phyloP scores from a whole-genome alignment of 2,329 filamentous ascomycete genomes.

The Diplodia scrobiculata region DNA sequence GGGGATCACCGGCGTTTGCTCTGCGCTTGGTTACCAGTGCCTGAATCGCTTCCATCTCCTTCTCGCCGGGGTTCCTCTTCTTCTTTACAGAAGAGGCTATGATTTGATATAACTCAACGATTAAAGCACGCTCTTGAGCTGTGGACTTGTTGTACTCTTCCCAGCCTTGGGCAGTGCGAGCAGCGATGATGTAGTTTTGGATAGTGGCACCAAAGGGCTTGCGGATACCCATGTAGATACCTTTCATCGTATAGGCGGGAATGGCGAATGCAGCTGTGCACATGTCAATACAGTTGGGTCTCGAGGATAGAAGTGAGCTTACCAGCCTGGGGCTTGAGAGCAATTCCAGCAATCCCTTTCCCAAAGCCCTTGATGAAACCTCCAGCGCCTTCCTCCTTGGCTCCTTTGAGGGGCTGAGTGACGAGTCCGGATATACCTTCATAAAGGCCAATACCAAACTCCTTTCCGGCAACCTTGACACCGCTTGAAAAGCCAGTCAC shows the following conservation, averaged over 20 bases:
- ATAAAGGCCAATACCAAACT: slow-evolving; percentile 75
- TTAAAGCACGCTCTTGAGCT: slow-evolving; percentile 62
- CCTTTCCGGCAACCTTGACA: slow-evolving; percentile 74
- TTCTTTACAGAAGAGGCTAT: slow-evolving; percentile 61
- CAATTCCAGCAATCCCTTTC: slow-evolving; percentile 77
- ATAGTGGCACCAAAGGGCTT: slow-evolving; percentile 70
- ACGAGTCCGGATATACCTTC: slow-evolving; percentile 80
- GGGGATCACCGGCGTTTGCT: slow-evolving; percentile 29
- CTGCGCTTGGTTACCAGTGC: slow-evolving; percentile 45
- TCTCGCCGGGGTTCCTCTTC: slow-evolving; percentile 54
- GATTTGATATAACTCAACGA: slow-evolving; percentile 67
- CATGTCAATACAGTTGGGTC: background rate
- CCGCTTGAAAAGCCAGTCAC: slow-evolving; percentile 78
- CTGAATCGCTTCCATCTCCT: slow-evolving; percentile 55
- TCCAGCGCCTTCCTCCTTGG: slow-evolving; percentile 63
- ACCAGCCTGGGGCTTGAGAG: slow-evolving; percentile 78
- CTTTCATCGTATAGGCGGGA: slow-evolving; percentile 81
- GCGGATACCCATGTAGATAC: slow-evolving; percentile 74
- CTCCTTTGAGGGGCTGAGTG: slow-evolving; percentile 73
- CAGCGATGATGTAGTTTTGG: slow-evolving; percentile 76
- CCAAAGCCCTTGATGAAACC: slow-evolving; percentile 80
- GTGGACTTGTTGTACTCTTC: slow-evolving; percentile 62
- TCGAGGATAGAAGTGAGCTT: slow-evolving; percentile 30
- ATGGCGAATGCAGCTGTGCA: slow-evolving; percentile 51
- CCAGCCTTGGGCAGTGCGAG: slow-evolving; percentile 73